Base-by-base conservation (phyloP, 2,329 filamentous ascomycete species). In the Colletotrichum eremochloae region DNA sequence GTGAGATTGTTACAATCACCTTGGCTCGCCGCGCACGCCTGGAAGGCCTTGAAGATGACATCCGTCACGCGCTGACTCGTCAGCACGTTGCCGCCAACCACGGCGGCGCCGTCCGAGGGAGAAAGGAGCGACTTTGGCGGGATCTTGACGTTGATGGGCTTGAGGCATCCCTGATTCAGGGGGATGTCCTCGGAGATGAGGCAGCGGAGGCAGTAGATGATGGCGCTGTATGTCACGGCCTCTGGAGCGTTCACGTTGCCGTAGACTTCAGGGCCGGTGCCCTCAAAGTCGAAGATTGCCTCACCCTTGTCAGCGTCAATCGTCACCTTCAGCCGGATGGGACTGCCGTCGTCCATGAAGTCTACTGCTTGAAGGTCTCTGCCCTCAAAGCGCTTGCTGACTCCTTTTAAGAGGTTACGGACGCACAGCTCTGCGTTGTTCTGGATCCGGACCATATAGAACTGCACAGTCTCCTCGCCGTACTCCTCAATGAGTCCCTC, bases 1-100 rank as follows among this genome's bases (percentile, higher is more conserved):
- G 94, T 96, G 11, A 96, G 86, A 78, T 96, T 96, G 81, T 96
- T 96, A 78, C 91, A 94, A 81, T 93, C 92, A 15, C 94, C 94
- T 77, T 96, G 94, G 11, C 88, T 91, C 15, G 94, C 94, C 3
- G 93, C 93, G 74, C 92, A 95, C 1, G 93, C 94, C 69, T 90
- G 86, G 85, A 96, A 96, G 1, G 93, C 93, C 78, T 93, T 94
- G 76, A 85, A 81, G 44, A 85, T 82, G 53, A 85, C 83, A 66
- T 85, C 83, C 1, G 83, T 84, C 64, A 85, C 83, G 20, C 83
- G 80, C 71, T 85, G 83, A 64, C 80, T 83, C 1, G 83, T 85
- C 14, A 84, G 80, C 0, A 96, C 94, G 76, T 96, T 96, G 52
- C 94, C 94, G 42, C 93, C 94, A 0, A 96, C 94, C 0, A 96